phyloP scores from a whole-genome alignment of 2,329 filamentous ascomycete species.

The Ophiostoma sp. region DNA sequence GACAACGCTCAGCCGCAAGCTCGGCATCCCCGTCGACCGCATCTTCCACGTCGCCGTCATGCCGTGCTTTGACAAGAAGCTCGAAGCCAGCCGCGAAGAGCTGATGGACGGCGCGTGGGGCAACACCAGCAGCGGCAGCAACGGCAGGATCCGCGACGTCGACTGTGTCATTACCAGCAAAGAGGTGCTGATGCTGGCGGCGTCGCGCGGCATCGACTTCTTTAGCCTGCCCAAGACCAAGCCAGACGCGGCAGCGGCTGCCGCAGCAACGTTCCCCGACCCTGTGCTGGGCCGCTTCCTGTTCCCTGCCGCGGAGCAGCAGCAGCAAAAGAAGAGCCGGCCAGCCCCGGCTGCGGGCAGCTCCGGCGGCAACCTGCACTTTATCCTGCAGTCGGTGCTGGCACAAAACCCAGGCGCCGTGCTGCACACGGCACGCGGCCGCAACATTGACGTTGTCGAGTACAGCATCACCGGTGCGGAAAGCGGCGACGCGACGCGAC shows the following conservation, averaged over 20 bases:
- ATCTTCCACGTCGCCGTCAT: conserved; percentile 96
- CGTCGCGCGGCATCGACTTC: conserved; percentile 73
- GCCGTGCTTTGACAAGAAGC: conserved; percentile 99
- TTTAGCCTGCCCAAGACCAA: conserved; percentile 57
- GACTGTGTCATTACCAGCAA: conserved; percentile 98
- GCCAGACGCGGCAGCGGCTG: conserved; percentile 33
- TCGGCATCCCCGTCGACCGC: conserved; percentile 67
- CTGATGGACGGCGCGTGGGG: conserved; percentile 81
- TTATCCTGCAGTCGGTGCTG: conserved; percentile 72
- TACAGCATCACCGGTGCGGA: conserved; percentile 59
- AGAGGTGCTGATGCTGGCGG: conserved; percentile 84
- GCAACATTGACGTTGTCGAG: conserved; percentile 88
- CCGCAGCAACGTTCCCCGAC: conserved; percentile 63
- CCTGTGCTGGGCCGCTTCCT: conserved; percentile 64
- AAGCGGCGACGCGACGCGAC: conserved; percentile 31
- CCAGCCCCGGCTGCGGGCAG: conserved; percentile 56
- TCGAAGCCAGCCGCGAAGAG: conserved; percentile 90
- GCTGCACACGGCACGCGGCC: conserved; percentile 66
- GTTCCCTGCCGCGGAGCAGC: conserved; percentile 45
- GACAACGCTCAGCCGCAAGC: conserved; percentile 67
- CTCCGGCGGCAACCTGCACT: conserved; percentile 83
- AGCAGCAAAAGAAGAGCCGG: background rate
- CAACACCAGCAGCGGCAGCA: conserved; percentile 47
- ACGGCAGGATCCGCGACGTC: conserved; percentile 68
- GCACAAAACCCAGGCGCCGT: conserved; percentile 64